Evolutionary conservation across 805 yeast genomes (phyloP).

Genomic region (Brettanomyces bruxellensis): DNA sequence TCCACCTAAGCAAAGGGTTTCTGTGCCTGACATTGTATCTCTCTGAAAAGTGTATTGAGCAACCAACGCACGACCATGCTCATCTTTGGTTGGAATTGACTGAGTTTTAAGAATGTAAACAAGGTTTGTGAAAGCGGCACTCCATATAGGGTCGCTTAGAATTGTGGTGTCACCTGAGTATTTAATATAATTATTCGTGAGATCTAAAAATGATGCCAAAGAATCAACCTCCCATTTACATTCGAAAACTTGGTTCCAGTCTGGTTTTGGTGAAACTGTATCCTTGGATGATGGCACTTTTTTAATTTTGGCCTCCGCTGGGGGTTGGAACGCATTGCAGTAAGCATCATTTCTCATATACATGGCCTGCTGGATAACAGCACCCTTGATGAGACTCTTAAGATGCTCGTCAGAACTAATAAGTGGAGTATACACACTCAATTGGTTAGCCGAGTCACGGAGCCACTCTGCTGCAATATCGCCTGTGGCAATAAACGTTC

Average conservation of each 20-base stretch:
- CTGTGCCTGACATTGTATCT: constrained; percentile 66
- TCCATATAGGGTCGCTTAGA: constrained; percentile 45
- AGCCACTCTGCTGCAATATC: constrained; percentile 94
- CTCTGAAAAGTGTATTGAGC: constrained; percentile 64
- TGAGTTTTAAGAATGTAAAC: constrained; percentile 50
- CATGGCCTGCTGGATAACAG: constrained; percentile 69
- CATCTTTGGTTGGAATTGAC: constrained; percentile 49
- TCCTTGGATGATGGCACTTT: constrained; percentile 50
- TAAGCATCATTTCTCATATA: constrained; percentile 60
- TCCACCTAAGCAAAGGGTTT: constrained; percentile 72
- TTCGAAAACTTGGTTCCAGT: constrained; percentile 69
- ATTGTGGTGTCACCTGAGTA: constrained; percentile 41
- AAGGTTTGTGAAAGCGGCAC: constrained; percentile 44
- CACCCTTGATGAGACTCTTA: constrained; percentile 55
- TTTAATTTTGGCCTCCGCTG: constrained; percentile 40
- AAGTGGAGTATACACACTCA: constrained; percentile 64
- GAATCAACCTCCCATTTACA: constrained; percentile 89
- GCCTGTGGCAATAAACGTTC: constrained; percentile 80
- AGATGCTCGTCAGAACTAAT: constrained; percentile 42
- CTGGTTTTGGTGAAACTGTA: constrained; percentile 57
- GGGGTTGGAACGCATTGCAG: constrained; percentile 91
- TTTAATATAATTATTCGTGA: constrained; percentile 61
- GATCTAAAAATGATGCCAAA: constrained; percentile 68
- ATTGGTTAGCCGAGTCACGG: constrained; percentile 77
- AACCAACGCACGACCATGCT: constrained; percentile 37